Evolutionary conservation across 805 yeast species (phyloP).

Genomic region (Lipomyces orientalis): DNA sequence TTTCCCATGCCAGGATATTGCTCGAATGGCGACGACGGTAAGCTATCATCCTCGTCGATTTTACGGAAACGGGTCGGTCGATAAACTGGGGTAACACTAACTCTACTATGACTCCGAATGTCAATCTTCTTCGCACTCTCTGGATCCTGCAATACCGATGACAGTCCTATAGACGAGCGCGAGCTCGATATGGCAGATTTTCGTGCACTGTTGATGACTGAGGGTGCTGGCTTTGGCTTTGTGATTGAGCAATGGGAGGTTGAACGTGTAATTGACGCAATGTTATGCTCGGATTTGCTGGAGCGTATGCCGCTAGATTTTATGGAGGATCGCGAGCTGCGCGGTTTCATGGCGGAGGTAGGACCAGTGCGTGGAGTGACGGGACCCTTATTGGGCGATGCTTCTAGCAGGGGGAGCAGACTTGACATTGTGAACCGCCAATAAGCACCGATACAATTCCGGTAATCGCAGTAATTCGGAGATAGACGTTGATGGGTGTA

Average conservation of each 20-base stretch:
- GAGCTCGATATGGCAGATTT: neutral
- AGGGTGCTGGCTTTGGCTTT: neutral
- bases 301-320: conserved; percentile 1
- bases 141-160: neutral
- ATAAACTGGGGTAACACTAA: conserved; percentile 7
- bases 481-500: neutral
- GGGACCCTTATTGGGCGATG: conserved; percentile 5
- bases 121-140: neutral
- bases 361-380: conserved; percentile 4
- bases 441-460: neutral
- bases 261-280: neutral
- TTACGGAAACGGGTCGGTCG: conserved; percentile 5
- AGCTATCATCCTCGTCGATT: conserved; percentile 21
- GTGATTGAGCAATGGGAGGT: neutral
- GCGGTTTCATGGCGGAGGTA: neutral
- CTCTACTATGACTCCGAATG: neutral
- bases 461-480: neutral
- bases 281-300: conserved; percentile 1
- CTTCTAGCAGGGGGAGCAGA: conserved; percentile 4
- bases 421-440: neutral
- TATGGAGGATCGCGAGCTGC: conserved; percentile 1
- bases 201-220: neutral
- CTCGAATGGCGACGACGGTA: conserved; percentile 33
- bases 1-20: conserved; percentile 26
- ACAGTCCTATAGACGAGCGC: conserved; percentile 1